These are phyloP conservation scores for Chaetomium globosum DNA, from an alignment of 2,329 filamentous ascomycete genomes.

Conservation along the genomic window DNA sequence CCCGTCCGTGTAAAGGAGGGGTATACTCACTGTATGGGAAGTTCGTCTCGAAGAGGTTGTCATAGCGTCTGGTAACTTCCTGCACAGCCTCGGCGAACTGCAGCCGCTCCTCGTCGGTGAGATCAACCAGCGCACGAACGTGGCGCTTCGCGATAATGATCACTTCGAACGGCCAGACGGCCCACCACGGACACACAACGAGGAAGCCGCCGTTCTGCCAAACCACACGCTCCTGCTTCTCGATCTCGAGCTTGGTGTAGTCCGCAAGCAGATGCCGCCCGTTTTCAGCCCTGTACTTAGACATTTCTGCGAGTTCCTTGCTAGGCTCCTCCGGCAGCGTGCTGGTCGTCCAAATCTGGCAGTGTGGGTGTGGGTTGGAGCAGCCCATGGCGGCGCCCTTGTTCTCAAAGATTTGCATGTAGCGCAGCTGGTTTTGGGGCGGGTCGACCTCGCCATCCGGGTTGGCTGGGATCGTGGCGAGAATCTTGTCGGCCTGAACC, in stretches of 20 bases:
- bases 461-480: constrained; percentile 42
- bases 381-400: constrained; percentile 98
- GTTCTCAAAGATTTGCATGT: constrained; percentile 99
- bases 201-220: constrained; percentile 86
- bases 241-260: constrained; percentile 79
- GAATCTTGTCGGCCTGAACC: constrained; percentile 45
- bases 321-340: constrained; percentile 85
- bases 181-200: constrained; percentile 96
- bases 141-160: constrained; percentile 85
- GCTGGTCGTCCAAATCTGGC: constrained; percentile 94
- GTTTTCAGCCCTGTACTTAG: constrained; percentile 75
- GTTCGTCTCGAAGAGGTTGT: constrained; percentile 94
- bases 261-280: constrained; percentile 78
- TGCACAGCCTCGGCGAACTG: constrained; percentile 82
- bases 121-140: constrained; percentile 80
- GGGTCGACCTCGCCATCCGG: constrained; percentile 46
- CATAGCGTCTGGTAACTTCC: constrained; percentile 87
- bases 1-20: background rate
- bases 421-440: constrained; percentile 76
- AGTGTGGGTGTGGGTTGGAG: constrained; percentile 96
- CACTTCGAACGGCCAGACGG: constrained; percentile 94
- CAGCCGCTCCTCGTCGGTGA: constrained; percentile 69
- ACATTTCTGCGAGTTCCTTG: constrained; percentile 75
- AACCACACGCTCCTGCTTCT: constrained; percentile 82
- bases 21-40: constrained; percentile 83